Base-by-base conservation (phyloP, 2,329 filamentous ascomycete species). In the Domatiomyces catenatus region DNA sequence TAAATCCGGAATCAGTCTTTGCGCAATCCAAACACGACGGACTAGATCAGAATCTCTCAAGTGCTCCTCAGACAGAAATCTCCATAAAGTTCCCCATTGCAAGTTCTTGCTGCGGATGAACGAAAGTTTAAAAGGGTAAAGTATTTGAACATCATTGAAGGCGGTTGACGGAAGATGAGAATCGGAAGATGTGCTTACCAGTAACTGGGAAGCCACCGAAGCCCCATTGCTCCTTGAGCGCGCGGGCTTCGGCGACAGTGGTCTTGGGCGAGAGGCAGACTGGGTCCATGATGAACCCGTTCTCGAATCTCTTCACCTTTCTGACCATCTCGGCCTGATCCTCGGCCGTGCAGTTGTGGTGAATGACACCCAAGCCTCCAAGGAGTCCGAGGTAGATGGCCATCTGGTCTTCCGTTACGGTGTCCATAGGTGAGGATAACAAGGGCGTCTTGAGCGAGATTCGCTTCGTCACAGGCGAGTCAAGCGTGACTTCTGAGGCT, bases 231-330 rank as follows among this genome's bases (percentile, higher is more conserved):
- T 94, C 86, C 77, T 95, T 98, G 60, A 98, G 75, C 28, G 83
- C 82, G 70, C 84, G 90, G 52, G 87, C 90, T 70, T 96, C 89
- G 48, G 80, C 86, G 52, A 98, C 86, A 42, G 90, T 95, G 58
- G 87, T 93, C 59, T 77, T 79, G 54, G 86, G 85, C 63, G 79
- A 84, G 62, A 98, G 86, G 64, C 96, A 89, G 52, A 98, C 81
- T 44, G 92, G 92, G 65, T 98, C 93, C 46, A 87, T 76, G 66
- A 98, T 98, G 75, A 98, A 98, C 61, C 92, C 92, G 73, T 98
- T 98, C 75, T 98, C 92, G 70, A 88, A 98, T 64, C 92, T 80
- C 83, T 98, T 98, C 62, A 98, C 92, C 75, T 95, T 96, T 69
- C 87, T 81, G 60, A 98, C 86, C 92, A 98, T 98, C 74, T 94